Evolutionary conservation across 2,329 filamentous ascomycete genomes (phyloP), one percentile per base, ranked within the genome.

Genomic region (Aspergillus nomiae): DNA sequence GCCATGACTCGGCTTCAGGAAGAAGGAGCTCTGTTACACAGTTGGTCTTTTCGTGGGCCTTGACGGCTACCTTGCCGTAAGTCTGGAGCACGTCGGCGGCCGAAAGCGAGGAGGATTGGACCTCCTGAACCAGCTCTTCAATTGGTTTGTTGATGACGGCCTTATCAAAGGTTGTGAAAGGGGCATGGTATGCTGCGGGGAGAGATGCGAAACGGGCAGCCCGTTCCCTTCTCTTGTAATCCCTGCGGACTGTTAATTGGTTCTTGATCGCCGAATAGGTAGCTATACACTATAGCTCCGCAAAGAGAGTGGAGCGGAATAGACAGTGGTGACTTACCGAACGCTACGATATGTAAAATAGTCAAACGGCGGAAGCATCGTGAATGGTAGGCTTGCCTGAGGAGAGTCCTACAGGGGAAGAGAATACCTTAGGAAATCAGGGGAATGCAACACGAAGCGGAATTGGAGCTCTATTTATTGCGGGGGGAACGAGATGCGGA

Each of bases 21-120:
- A 97, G 85, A 81, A 97, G 86, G 61, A 97, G 82, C 78, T 97
- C 94, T 0, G 94, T 97, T 14, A 96, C 80, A 73, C 92, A 96
- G 76, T 97, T 97, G 2, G 93, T 97, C 78, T 90, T 90, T 65
- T 89, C 85, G 41, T 97, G 94, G 1, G 92, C 94, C 72, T 89
- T 90, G 58, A 96, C 76, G 0, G 94, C 91, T 24, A 94, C 89
- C 77, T 96, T 97, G 71, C 91, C 91, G 75, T 97, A 98, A 12
- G 92, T 88, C 63, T 84, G 87, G n/a, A 97, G 87, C 54, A 97
- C 86, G 65, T 92, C 88, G 28, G 89, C 75, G 0, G 94, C 89
- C 14, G 85, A 84, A 56, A 88, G 82, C 59, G 83, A 79, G 51
- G 88, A 85, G n/a, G 86, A 85, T 36, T 94, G 92, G 4, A 97